Conservation (phyloP, 2,329 filamentous ascomycete species). For the Trichoderma sp. region DNA sequence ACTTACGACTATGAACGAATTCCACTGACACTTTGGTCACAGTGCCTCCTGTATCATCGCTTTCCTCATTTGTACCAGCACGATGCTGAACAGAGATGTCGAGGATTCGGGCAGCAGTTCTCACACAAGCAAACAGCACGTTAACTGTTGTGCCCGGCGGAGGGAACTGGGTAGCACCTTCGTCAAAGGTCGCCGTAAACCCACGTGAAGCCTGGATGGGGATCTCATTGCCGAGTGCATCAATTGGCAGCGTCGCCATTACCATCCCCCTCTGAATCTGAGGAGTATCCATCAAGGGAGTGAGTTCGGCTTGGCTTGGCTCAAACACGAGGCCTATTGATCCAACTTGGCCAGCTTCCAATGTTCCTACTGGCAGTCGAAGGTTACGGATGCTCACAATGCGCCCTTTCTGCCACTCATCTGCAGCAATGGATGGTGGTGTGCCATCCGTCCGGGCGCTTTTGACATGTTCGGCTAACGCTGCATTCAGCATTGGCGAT, state of each 20-base stretch:
- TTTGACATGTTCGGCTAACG: slow-evolving; percentile 51
- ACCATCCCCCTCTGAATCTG: slow-evolving; percentile 79
- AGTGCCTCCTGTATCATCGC: slow-evolving; percentile 23
- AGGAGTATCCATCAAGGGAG: slow-evolving; percentile 29
- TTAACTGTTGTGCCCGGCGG: slow-evolving; percentile 69
- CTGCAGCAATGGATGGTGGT: slow-evolving; percentile 51
- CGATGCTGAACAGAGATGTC: slow-evolving; percentile 42
- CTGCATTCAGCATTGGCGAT: slow-evolving; percentile 52
- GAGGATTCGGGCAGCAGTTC: slow-evolving; percentile 73
- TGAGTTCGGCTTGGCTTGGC: slow-evolving; percentile 21
- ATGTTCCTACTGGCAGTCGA: slow-evolving; percentile 72
- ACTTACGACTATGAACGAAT: slow-evolving; percentile 67
- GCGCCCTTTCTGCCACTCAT: slow-evolving; percentile 75
- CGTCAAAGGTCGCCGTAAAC: slow-evolving; percentile 68
- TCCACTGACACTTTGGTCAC: slow-evolving; percentile 60
- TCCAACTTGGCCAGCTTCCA: slow-evolving; percentile 80
- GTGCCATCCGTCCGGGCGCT: slow-evolving; percentile 53
- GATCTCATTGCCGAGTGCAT: slow-evolving; percentile 55
- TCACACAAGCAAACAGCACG: slow-evolving; percentile 82
- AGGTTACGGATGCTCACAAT: slow-evolving; percentile 87
- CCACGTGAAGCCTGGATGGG: slow-evolving; percentile 65
- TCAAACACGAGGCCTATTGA: slow-evolving; percentile 77
- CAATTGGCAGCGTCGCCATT: slow-evolving; percentile 59
- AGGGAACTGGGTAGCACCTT: slow-evolving; percentile 60
- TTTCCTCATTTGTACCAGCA: slow-evolving; percentile 21